Percentiles rank a stretch among this genome's conserved stretches.
phyloP scores from a whole-genome alignment of 2,329 filamentous ascomycete genomes.

The Penicillium sp. region DNA sequence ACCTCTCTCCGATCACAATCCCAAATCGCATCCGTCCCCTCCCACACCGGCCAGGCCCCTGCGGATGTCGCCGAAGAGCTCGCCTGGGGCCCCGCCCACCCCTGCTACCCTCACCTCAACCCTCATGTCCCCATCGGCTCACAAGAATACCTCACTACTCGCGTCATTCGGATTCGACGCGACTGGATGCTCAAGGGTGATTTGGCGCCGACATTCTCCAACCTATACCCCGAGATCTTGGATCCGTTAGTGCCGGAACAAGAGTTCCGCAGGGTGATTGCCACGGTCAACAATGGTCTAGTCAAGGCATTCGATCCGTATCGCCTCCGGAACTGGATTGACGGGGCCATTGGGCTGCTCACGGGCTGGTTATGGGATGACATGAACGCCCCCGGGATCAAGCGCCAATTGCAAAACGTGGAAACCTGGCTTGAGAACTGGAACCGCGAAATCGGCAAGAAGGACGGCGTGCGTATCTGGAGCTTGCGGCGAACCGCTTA shows the following conservation, averaged over 20 bases:
- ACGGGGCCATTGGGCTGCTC: slow-evolving; percentile 72
- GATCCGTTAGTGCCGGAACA: slow-evolving; percentile 81
- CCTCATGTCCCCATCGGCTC: slow-evolving; percentile 81
- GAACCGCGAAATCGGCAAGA: slow-evolving; percentile 66
- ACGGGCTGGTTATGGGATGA: slow-evolving; percentile 98
- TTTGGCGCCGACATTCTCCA: slow-evolving; percentile 87
- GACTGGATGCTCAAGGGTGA: slow-evolving; percentile 92
- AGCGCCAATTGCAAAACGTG: slow-evolving; percentile 65
- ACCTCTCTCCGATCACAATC: slow-evolving; percentile 42
- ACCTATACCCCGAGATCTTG: slow-evolving; percentile 92
- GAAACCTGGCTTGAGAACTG: slow-evolving; percentile 83
- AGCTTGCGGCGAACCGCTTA: slow-evolving; percentile 80
- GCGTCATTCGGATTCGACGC: slow-evolving; percentile 84
- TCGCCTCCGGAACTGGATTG: slow-evolving; percentile 71
- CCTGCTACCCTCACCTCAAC: slow-evolving; percentile 91
- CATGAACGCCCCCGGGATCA: slow-evolving; percentile 71
- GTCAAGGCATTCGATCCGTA: slow-evolving; percentile 77
- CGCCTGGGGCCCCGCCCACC: slow-evolving; percentile 89
- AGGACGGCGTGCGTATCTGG: slow-evolving; percentile 69
- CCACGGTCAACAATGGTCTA: slow-evolving; percentile 76
- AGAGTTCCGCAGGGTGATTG: slow-evolving; percentile 78
- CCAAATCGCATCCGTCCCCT: slow-evolving; percentile 40
- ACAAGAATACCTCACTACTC: slow-evolving; percentile 69
- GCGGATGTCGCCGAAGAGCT: slow-evolving; percentile 64
- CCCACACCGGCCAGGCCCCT: slow-evolving; percentile 34